phyloP scores from a whole-genome alignment of 176 grass and related monocot genomes.

The Carex littledalei region DNA sequence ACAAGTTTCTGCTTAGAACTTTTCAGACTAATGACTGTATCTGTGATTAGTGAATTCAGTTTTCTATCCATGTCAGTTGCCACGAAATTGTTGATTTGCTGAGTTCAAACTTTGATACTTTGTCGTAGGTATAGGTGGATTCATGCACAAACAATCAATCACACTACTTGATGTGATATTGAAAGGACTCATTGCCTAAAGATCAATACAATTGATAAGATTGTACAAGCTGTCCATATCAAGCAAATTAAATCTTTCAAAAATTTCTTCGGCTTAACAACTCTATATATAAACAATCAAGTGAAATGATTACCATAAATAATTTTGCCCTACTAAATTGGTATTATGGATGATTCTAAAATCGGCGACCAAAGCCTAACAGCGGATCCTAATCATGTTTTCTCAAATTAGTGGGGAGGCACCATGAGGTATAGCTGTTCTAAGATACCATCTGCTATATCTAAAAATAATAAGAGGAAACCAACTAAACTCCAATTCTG shows the following conservation, averaged over 20 bases:
- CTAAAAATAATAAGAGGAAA: background rate
- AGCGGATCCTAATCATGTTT: background rate
- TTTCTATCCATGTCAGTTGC: background rate
- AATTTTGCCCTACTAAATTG: background rate
- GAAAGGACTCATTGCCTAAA: background rate
- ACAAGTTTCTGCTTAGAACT: background rate
- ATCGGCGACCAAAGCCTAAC: background rate
- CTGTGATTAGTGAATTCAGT: background rate
- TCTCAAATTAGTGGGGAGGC: background rate
- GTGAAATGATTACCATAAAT: background rate
- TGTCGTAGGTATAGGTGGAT: background rate
- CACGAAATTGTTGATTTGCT: background rate
- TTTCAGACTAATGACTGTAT: background rate
- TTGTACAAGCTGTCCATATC: background rate
- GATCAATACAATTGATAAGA: background rate
- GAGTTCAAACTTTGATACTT: background rate
- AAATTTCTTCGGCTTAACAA: background rate
- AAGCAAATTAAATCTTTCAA: background rate
- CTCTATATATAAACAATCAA: background rate
- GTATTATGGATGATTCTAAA: background rate
- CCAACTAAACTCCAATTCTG: background rate
- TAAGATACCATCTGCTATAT: background rate
- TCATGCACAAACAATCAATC: slow-evolving; percentile 2
- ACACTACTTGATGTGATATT: background rate
- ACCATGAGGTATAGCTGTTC: background rate